Base-by-base conservation (phyloP, 2,329 filamentous ascomycete genomes). In the Malbranchea zuffiana region DNA sequence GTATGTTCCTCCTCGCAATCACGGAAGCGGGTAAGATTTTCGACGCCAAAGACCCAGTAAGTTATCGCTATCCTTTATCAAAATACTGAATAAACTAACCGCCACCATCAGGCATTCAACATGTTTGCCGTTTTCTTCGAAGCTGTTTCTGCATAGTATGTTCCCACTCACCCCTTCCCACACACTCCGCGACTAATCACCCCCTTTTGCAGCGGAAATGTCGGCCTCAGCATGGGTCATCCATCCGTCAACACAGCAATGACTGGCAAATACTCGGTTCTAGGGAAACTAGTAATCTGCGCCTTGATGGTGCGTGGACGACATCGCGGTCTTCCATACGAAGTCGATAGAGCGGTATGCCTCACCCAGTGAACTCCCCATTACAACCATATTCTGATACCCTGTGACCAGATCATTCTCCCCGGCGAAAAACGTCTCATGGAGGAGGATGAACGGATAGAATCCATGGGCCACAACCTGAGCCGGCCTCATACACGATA, bases 251-350 rank as follows among this genome's bases (percentile, higher is more conserved):
- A 39, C 4, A 56, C 53, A 12, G 56, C 52, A 2, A 43, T 59
- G n/a, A 44, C 53, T 15, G 70, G 69, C 3, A 49, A 59, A 25
- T 71, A 69, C 57, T 60, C 62, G 20, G 60, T 51, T 3, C 49
- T 69, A 13, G 41, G 67, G 46, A 75, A 75, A 52, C 48, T 75
- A 29, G 63, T 75, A 1, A 52, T 74, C 13, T 71, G 68, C 44
- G 63, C 62, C 3, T 66, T 74, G 35, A 74, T 74, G 71, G 52
- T 74, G 17, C 54, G 71, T 38, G 71, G 72, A 1, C 50, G 71
- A 24, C 71, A 75, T 56, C 56, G 71, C 28, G 69, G 68, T 8
- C 49, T 75, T 43, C 71, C 72, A 0, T 68, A 72, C 21, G 65
- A 67, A 31, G 67, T 75, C 43, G 71, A 75, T 50, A 54, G 61